These are phyloP conservation scores for Mollisia scopiformis DNA, from an alignment of 2,329 filamentous ascomycete species.

Conservation along the genomic window DNA sequence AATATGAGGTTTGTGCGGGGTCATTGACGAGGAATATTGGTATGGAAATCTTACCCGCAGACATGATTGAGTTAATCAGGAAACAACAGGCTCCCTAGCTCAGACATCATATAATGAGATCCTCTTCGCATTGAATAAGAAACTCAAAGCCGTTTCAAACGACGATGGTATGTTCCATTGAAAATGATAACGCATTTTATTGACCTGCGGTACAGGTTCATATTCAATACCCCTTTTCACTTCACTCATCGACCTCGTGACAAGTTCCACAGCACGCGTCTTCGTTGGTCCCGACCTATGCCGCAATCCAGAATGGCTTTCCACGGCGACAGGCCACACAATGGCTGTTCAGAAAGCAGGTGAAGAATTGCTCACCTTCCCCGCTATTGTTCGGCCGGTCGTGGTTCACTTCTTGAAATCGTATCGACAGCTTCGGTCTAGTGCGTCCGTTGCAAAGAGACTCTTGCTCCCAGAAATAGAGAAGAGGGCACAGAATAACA, in stretches of 20 bases:
- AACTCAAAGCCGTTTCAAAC: background rate
- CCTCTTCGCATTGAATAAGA: background rate
- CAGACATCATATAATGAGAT: background rate
- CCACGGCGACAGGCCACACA: background rate
- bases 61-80: background rate
- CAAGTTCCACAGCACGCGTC: background rate
- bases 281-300: background rate
- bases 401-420: background rate
- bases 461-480: background rate
- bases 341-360: background rate
- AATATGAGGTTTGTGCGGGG: background rate
- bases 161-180: background rate
- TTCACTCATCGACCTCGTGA: background rate
- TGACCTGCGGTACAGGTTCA: background rate
- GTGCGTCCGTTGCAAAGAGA: background rate
- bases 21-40: background rate
- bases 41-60: background rate
- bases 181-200: background rate
- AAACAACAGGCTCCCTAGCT: background rate
- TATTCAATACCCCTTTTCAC: background rate
- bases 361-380: background rate
- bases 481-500: background rate
- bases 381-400: background rate
- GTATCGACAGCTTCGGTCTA: background rate
- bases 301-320: background rate